Evolutionary conservation across 805 yeast genomes (phyloP), one percentile per base, ranked within the genome.

Genomic region (Cyberlindnera xylosilytica): DNA sequence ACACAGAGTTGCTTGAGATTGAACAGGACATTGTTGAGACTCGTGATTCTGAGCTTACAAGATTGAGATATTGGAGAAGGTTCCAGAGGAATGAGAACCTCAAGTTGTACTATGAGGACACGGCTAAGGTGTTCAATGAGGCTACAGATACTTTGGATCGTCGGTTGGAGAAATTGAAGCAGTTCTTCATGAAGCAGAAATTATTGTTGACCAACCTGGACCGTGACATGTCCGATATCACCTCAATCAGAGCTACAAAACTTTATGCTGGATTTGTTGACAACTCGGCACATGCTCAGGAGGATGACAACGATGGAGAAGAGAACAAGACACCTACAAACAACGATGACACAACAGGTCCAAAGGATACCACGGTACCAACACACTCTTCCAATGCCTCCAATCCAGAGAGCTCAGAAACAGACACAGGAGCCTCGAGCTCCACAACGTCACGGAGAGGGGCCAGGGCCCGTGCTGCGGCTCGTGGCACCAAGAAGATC

Each of bases 1-100:
- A 39, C 18, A 9, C 10, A 4, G 45, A 45, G 18, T 17, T 46
- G 20, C 30, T 36, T 22, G 56, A 58, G 15, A 17, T 22, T 3
- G 56, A 52, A 17, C 53, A 53, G 23, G 72, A 68, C 47, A 36
- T 65, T 29, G 44, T 45, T 4, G 73, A 69, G 36, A 40, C 39
- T 29, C 50, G 65, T 35, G 72, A 67, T 41, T 60, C 46, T 37
- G 66, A 63, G 34, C 26, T 67, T 6, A 36, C 58, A 9, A 47
- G 63, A 22, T 45, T 60, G 16, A 54, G 59, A 32, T 35, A 51
- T 3, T 47, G 46, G 52, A 48, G 57, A 31, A 44, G 56, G 5
- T 64, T 58, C 40, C 47, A 48, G 28, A 52, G 56, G 23, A 51
- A 58, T 26, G 56, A 58, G 28, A 53, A 57, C 8, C 23, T 58